Conservation (phyloP, 1,284 basidiomycete species). For the Ustilago sp. region DNA sequence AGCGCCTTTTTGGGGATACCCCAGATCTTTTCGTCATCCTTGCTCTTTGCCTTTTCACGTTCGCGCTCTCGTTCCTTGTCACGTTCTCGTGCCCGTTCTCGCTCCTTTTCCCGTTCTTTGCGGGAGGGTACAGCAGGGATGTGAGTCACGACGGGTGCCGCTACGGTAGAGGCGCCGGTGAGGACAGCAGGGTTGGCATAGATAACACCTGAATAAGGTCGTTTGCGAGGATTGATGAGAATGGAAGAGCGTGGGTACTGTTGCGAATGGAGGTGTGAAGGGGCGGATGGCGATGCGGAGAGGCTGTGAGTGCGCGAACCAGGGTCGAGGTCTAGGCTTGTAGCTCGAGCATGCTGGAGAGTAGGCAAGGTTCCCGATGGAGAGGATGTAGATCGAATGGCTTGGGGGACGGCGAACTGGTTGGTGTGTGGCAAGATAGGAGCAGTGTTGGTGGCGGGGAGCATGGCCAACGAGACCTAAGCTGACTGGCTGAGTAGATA, state of each 20-base stretch:
- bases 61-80: slow-evolving; percentile 50
- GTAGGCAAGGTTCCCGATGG: slow-evolving; percentile 29
- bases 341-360: slow-evolving; percentile 29
- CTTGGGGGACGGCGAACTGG: slow-evolving; percentile 23
- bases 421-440: slow-evolving; percentile 36
- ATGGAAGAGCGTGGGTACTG: slow-evolving; percentile 45
- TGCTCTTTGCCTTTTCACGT: slow-evolving; percentile 40
- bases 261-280: slow-evolving; percentile 9
- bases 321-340: slow-evolving; percentile 35
- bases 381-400: slow-evolving; percentile 35
- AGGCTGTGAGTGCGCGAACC: slow-evolving; percentile 22
- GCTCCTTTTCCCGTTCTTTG: slow-evolving; percentile 51
- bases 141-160: slow-evolving; percentile 50
- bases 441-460: slow-evolving; percentile 32
- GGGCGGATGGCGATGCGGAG: slow-evolving; percentile 21
- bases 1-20: slow-evolving; percentile 65
- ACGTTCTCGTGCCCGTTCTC: slow-evolving; percentile 40
- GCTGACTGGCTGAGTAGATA: neutral
- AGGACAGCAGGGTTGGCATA: slow-evolving; percentile 20
- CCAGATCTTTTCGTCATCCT: slow-evolving; percentile 60
- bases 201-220: slow-evolving; percentile 43
- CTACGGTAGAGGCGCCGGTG: slow-evolving; percentile 5
- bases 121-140: slow-evolving; percentile 51
- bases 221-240: slow-evolving; percentile 49
- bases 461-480: slow-evolving; percentile 16